Evolutionary conservation across 805 yeast genomes (phyloP).

Genomic region (Starmerella cellae): DNA sequence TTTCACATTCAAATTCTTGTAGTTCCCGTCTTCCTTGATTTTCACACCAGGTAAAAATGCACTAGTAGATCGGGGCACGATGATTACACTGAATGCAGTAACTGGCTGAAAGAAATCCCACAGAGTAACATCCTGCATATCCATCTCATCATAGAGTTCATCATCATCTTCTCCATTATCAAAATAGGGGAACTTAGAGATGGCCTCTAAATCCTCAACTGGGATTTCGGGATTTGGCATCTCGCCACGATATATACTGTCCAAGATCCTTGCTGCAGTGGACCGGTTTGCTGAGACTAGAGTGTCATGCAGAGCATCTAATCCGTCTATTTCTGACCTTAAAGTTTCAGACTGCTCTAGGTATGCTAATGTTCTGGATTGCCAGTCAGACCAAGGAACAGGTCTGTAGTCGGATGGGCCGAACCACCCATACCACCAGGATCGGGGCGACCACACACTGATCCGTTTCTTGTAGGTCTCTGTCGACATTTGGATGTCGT

Average conservation of each 20-base stretch:
- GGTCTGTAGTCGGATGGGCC: slow-evolving; percentile 51
- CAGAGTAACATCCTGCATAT: slow-evolving; percentile 7
- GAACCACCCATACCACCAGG: slow-evolving; percentile 41
- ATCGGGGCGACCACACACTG: slow-evolving; percentile 2
- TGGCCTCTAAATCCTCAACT: slow-evolving; percentile 10
- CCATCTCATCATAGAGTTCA: slow-evolving; percentile 13
- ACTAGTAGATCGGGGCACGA: slow-evolving; percentile 10
- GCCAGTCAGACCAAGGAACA: slow-evolving; percentile 29
- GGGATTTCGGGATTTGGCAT: slow-evolving; percentile 8
- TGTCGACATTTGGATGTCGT: slow-evolving; percentile 11
- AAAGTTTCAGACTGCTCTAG: slow-evolving; percentile 16
- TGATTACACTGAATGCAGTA: slow-evolving; percentile 5
- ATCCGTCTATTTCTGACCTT: neutral
- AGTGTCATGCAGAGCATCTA: neutral
- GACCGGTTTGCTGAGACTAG: slow-evolving; percentile 2
- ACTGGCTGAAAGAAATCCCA: slow-evolving; percentile 15
- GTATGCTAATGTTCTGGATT: slow-evolving; percentile 18
- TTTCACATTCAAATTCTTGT: slow-evolving; percentile 11
- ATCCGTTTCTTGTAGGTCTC: neutral
- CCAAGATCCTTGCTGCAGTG: slow-evolving; percentile 5
- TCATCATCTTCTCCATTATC: slow-evolving; percentile 12
- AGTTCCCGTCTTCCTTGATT: neutral
- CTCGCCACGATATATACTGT: slow-evolving; percentile 1
- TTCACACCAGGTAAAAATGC: slow-evolving; percentile 11
- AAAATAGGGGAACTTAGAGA: neutral